Percentiles rank a stretch among this genome's conserved stretches.
phyloP scores from a whole-genome alignment of 352 stramenopile genomes.

The Halophytophthora batemanensis region DNA sequence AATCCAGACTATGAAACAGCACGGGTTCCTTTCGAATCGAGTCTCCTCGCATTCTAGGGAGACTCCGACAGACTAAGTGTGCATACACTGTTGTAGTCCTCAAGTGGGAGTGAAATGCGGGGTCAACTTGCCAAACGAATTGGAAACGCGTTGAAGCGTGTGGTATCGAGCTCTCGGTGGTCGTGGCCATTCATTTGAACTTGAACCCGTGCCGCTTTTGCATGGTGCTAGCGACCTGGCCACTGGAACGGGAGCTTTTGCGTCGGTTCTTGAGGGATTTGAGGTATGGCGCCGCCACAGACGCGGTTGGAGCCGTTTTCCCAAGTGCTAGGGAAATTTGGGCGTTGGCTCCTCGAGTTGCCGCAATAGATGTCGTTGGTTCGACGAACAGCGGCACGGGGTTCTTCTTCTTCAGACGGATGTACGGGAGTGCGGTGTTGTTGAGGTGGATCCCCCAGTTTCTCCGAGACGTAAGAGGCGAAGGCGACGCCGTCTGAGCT shows the following conservation, averaged over 20 bases:
- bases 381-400: constrained; percentile 22
- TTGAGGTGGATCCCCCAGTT: constrained; percentile 61
- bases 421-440: constrained; percentile 60
- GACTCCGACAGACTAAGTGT: too few species aligned
- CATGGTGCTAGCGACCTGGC: background rate
- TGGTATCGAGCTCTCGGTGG: too few species aligned
- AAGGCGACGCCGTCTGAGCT: constrained; percentile 6
- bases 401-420: constrained; percentile 66
- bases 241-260: constrained; percentile 4
- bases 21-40: too few species aligned
- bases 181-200: constrained; percentile 1
- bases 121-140: too few species aligned
- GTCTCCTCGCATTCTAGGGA: too few species aligned
- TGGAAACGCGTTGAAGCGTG: too few species aligned
- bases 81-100: too few species aligned
- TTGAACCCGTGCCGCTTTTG: constrained; percentile 2
- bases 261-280: constrained; percentile 73
- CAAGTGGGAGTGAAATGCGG: too few species aligned
- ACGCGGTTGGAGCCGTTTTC: constrained; percentile 9
- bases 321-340: constrained; percentile 2
- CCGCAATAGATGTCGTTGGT: constrained; percentile 10
- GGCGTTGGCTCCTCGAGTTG: background rate
- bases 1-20: too few species aligned
- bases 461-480: constrained; percentile 18
- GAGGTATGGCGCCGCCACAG: constrained; percentile 53